Base-by-base conservation (phyloP, 495 filamentous ascomycete genomes). In the Neurospora pannonica region DNA sequence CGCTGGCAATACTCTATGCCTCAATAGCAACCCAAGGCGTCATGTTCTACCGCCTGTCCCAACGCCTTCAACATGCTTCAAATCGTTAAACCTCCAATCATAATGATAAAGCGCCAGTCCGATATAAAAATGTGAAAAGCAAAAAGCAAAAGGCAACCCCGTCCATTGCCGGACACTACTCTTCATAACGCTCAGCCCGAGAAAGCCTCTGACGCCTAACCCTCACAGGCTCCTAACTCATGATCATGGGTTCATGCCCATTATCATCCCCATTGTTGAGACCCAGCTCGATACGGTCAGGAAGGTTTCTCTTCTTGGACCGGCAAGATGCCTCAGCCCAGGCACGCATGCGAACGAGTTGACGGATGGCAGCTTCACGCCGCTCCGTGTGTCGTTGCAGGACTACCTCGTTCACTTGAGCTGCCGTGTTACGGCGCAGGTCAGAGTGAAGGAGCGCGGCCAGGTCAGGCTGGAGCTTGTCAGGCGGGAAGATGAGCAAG, bases 341-440 rank as follows among this genome's bases (percentile, higher is more conserved):
- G 3, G 90, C 90, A 74, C 95, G 90, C 77, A 97, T 88, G 77
- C 91, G 89, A 70, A 96, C 90, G 5, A 98, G 86, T 74, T 90
- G 88, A 71, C 90, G 87, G 71, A 99, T 90, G 71, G 92, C 92
- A 36, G 95, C 92, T 81, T 97, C 92, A 75, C 91, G 89, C 75
- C 89, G 86, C 76, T 90, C 87, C 17, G 91, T 89, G 76, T 94
- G 90, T 71, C 86, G 89, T 72, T 86, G 84, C 37, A 98, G 84
- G 46, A 99, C 92, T 37, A 94, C 95, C 83, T 94, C 89, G 77
- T 98, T 98, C 37, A 98, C 97, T 62, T 87, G 84, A 62, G 89
- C 87, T 7, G 96, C 94, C 36, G 97, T 94, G 11, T 90, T 87
- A 80, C 89, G 88, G 79, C 96, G 90, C n/a, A 99, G 87, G 71